Evolutionary conservation across 345 rosid genomes (phyloP), one percentile per base, ranked within the genome.

Genomic region (Brassica carinata): DNA sequence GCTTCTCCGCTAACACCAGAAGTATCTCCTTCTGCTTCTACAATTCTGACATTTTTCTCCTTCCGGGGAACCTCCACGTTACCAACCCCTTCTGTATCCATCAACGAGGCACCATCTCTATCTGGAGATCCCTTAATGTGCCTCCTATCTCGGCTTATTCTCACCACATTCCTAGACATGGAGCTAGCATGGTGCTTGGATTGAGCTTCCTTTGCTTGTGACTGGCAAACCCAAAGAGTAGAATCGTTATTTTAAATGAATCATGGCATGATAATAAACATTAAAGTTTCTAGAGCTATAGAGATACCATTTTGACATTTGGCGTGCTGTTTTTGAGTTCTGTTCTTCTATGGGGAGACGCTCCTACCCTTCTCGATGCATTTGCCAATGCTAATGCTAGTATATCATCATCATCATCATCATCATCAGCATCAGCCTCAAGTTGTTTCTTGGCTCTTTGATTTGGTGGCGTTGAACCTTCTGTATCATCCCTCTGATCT

Each of bases 1-100:
- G 93, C 94, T 86, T 88, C 99, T 66, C 85, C 87, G 59, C 88
- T 86, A 67, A 88, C 96, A 84, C 89, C 97, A 77, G 85, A 88
- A 67, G 72, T 66, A 82, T 78, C 79, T 70, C 82, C 83, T 77
- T 78, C 74, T 55, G 75, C 82, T 72, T 89, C 88, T 67, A 83
- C 89, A 53, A 65, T 79, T 83, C 83, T 89, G 68, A 84, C 80
- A 73, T 77, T 86, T 82, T 88, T 89, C 77, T 89, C 88, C 79
- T 89, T 91, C 75, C 65, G 79, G 63, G 82, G 82, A 81, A 90
- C 84, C 84, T 88, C 93, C 36, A 79, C 88, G 2, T 89, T 86
- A 71, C 89, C 89, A 29, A 84, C 84, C 78, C 90, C 87, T 83
- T 90, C 91, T 85, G 87, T 80, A 78, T 86, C 88, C 78, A 18